phyloP scores from a whole-genome alignment of 2,329 filamentous ascomycete genomes.

The Pseudogymnoascus sp. region DNA sequence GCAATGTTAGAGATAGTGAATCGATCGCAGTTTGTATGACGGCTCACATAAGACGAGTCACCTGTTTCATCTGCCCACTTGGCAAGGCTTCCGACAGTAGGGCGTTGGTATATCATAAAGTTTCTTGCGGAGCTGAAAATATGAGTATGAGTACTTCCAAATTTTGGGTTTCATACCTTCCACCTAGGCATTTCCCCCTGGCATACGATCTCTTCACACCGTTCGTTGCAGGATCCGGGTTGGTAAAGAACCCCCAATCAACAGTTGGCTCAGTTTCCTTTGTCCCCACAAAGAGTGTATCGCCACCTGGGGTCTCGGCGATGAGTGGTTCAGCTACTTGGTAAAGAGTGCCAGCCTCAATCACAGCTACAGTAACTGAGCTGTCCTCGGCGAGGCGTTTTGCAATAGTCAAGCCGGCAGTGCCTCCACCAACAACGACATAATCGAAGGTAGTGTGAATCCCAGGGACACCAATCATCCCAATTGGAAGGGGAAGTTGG shows the following conservation, averaged over 20 bases:
- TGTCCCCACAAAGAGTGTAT: neutral
- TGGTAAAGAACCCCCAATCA: conserved; percentile 16
- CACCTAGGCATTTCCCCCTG: conserved; percentile 14
- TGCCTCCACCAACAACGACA: neutral
- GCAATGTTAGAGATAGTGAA: conserved; percentile 11
- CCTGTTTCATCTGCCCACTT: conserved; percentile 4
- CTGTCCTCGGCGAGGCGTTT: conserved; percentile 18
- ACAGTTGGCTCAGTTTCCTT: neutral
- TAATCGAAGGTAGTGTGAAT: neutral
- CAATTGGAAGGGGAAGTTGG: neutral
- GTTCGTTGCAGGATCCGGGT: conserved; percentile 20
- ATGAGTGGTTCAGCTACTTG: conserved; percentile 13
- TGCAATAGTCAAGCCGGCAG: conserved; percentile 19
- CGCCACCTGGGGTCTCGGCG: neutral
- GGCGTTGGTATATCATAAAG: conserved; percentile 12
- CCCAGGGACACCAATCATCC: neutral
- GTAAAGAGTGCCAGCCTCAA: conserved; percentile 20
- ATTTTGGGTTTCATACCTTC: conserved; percentile 6
- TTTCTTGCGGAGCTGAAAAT: conserved; percentile 6
- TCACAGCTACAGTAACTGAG: conserved; percentile 18
- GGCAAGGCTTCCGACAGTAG: neutral
- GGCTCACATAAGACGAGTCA: neutral
- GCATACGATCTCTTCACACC: conserved; percentile 10
- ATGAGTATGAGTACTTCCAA: neutral
- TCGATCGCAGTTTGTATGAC: neutral